Conservation (phyloP, 2,329 filamentous ascomycete genomes). For the Cercospora zeae-maydis region DNA sequence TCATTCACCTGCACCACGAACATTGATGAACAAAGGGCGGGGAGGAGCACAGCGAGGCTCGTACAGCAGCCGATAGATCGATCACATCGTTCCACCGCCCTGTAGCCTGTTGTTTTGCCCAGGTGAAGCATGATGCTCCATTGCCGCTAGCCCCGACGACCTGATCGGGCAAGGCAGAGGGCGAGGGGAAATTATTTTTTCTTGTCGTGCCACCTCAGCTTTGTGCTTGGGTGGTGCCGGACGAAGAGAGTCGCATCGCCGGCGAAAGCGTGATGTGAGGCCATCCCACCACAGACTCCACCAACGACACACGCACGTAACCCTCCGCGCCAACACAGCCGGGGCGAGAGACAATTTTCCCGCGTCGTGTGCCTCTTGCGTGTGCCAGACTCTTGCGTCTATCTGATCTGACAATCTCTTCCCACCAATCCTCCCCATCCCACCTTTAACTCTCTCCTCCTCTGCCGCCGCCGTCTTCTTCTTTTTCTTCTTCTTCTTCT, state of each 20-base stretch:
- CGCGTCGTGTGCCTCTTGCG: conserved; percentile 3
- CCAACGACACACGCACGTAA: neutral
- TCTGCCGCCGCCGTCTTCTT: conserved; percentile 1
- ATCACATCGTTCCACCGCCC: neutral
- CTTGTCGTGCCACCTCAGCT: conserved; percentile 9
- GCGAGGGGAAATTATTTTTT: conserved; percentile 2
- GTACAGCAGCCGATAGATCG: neutral
- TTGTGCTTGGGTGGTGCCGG: neutral
- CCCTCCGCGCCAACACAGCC: neutral
- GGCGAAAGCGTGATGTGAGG: neutral
- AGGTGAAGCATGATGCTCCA: neutral
- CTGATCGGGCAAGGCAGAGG: neutral
- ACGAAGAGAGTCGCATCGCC: neutral
- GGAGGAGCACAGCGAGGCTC: neutral
- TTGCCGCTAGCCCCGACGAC: neutral
- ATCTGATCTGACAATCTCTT: conserved; percentile 11
- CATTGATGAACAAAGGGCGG: neutral
- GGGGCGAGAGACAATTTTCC: conserved; percentile 1
- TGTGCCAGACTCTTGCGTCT: neutral
- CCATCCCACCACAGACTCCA: neutral
- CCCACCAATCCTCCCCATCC: conserved; percentile 2
- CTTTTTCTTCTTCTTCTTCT: conserved; percentile 2
- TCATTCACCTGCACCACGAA: neutral
- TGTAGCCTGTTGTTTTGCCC: neutral
- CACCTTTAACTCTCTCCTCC: neutral